Base-by-base conservation (phyloP, 768 basidiomycete species). In the Lentinus tigrinus region DNA sequence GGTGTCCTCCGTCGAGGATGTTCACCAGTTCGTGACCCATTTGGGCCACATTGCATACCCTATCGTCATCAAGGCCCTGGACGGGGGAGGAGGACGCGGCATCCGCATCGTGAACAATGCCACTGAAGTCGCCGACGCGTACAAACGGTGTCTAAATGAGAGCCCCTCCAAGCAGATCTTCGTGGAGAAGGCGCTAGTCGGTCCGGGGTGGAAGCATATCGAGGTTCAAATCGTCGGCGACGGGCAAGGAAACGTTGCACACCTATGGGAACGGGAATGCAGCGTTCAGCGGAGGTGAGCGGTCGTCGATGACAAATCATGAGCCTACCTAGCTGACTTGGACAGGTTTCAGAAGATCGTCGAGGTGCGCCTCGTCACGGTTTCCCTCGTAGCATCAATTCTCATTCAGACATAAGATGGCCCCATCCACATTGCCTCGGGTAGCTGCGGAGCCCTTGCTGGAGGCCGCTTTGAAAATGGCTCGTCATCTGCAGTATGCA, bases 201-300 rank as follows among this genome's bases (percentile, higher is more conserved):
- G 63, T 19, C 58, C 65, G 0, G 70, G 66, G 9, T 79, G 78
- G 77, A 55, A 69, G 21, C 72, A 73, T 52, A 56, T 73, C n/a
- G 72, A 73, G 44, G 68, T 73, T 7, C 66, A 67, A 44, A 70
- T 75, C 2, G 69, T 75, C 23, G 74, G 73, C 0, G 70, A 75
- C 53, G 72, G 70, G 0, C 6, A 56, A 2, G 61, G 61, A 24
- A 52, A 62, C 2, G 73, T 70, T 0, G 66, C 71, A 3, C 69
- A 74, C 46, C 66, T 71, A 24, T 71, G 72, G 39, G 74, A 74
- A 51, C 60, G 74, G 24, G 74, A 75, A 38, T 75, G 74, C 54
- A 67, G 64, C 42, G 67, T 71, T 1, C 74, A 75, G 54, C 57
- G 74, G 26, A 60, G 73, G 47, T 72, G 70, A 31, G 63, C 42